Evolutionary conservation across 768 basidiomycete genomes (phyloP).

Genomic region (Kwoniella heveanensis): DNA sequence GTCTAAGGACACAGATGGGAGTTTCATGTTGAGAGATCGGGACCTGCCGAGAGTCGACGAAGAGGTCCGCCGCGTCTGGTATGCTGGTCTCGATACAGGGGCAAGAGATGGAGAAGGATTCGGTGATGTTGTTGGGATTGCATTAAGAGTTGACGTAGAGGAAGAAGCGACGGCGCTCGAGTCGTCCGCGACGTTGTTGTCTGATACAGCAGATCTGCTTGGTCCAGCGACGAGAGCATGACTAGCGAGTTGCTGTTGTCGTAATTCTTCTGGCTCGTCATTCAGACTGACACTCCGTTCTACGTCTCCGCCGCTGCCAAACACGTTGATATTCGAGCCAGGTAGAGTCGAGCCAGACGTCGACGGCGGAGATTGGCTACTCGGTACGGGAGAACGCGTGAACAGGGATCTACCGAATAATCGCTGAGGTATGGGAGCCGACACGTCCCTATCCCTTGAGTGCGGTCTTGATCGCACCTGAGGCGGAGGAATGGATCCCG

Average conservation of each 20-base stretch:
- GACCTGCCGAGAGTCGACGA: constrained; percentile 23
- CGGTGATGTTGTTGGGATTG: neutral
- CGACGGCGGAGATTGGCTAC: constrained; percentile 2
- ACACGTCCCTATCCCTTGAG: constrained; percentile 18
- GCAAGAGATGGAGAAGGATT: neutral
- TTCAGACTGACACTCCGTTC: constrained; percentile 8
- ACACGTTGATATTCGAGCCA: neutral
- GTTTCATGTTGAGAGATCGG: constrained; percentile 26
- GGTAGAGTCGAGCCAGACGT: neutral
- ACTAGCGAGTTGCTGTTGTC: neutral
- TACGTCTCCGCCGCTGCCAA: neutral
- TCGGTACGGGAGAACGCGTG: constrained; percentile 8
- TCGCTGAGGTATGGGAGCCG: constrained; percentile 19
- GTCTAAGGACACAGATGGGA: constrained; percentile 21
- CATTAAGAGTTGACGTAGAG: neutral
- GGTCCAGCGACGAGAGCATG: neutral
- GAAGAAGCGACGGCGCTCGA: neutral
- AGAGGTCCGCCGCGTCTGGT: constrained; percentile 10
- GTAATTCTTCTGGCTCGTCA: neutral
- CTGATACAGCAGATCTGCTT: neutral
- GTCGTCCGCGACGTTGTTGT: neutral
- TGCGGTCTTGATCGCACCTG: neutral
- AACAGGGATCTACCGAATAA: constrained; percentile 22
- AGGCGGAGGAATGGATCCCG: neutral
- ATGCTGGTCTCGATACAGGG: neutral